Base-by-base conservation (phyloP, 768 basidiomycete species). In the Neoboletus subvelutipes region DNA sequence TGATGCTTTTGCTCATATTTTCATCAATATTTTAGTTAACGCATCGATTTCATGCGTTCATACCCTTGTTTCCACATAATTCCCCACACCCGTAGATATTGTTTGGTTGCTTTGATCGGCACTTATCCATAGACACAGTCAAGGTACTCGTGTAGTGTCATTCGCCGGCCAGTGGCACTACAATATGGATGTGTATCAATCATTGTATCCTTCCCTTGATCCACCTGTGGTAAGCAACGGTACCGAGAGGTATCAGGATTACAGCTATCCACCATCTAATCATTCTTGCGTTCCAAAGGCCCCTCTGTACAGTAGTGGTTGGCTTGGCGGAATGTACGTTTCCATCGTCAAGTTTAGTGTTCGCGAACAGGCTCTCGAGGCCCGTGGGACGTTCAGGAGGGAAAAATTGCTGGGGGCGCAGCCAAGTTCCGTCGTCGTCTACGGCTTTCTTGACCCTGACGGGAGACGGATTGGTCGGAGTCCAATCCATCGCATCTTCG, bases 331-430 rank as follows among this genome's bases (percentile, higher is more conserved):
- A 26, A 15, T 17, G 61, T 3, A 26, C 11, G 11, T 58, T 45
- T 47, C 52, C 59, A 50, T 84, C 83, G 51, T 87, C 84, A 9
- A 87, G 72, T 49, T 77, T 79, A 12, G 87, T 84, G 58, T 75
- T 77, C 55, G 84, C 84, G 58, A 91, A 86, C 17, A 92, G 71
- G 37, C 78, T 76, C 69, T 92, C 89, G 9, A 92, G 77, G 15
- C 89, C 89, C 1, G 89, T 92, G 1, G 88, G 87, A 58, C 83
- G 80, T 67, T 90, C 88, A 0, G 88, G 89, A 17, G 87, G 81
- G 61, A 90, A 92, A 67, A 90, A 92, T 15, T 80, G 78, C 62
- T 90, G 89, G 4, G 86, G 88, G 5, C 83, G 81, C 49, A 92
- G 64, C 83, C 80, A 85, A 26, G 74, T 69, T 9, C 75, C 76